Percentiles rank a stretch among this genome's conserved stretches.
These are phyloP conservation scores for Aristolochia fimbriata DNA, from an alignment of 164 flowering plant genomes.

Conservation along the genomic window DNA sequence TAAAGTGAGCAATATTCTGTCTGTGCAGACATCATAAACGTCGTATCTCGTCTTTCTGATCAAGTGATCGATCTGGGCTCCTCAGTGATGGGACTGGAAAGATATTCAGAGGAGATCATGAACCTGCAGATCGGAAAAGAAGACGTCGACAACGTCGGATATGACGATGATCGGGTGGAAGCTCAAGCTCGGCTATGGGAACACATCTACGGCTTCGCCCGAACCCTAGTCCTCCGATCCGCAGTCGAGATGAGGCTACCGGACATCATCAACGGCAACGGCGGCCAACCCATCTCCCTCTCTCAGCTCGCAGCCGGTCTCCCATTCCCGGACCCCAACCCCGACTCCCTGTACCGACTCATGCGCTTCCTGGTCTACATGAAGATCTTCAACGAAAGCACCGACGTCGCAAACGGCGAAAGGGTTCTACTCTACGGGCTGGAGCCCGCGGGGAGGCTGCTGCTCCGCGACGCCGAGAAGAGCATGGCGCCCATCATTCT, in stretches of 20 bases:
- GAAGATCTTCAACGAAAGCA: not conserved
- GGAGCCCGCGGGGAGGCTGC: not conserved
- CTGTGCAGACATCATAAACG: no score
- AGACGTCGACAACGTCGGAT: no score
- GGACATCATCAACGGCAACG: conserved; percentile 3
- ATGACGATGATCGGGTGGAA: no score
- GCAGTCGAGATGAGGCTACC: conserved; percentile 5
- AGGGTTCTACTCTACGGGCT: not conserved
- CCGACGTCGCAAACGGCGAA: not conserved
- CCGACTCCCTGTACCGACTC: not conserved
- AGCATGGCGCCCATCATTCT: conserved; percentile 1
- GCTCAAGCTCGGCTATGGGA: no score
- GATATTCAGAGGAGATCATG: no score
- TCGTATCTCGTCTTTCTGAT: no score
- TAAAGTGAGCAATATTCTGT: no score
- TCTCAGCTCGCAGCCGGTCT: not conserved
- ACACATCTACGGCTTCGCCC: conserved; percentile 1
- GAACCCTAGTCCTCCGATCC: not conserved
- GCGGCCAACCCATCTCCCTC: not conserved
- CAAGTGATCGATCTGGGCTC: no score
- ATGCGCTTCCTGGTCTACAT: conserved; percentile 8
- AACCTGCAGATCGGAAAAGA: no score
- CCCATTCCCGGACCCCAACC: not conserved
- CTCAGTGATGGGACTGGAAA: no score
- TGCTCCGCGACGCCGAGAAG: not conserved